Evolutionary conservation across 129 eudicot species (phyloP), one percentile per base, ranked within the genome.

Genomic region (Flaveria trinervia): DNA sequence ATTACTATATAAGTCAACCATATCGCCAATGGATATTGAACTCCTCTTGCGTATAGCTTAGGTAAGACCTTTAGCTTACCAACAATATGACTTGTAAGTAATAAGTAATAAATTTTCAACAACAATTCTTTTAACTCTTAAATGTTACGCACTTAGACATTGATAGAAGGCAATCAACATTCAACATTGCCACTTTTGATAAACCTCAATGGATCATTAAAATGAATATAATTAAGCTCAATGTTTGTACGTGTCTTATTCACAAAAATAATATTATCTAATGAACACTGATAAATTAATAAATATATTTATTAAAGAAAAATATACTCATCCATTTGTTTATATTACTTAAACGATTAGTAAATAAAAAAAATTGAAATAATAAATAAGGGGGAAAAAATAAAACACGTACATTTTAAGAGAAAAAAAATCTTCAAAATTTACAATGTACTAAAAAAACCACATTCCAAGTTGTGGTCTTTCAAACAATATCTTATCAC

Each of bases 371-470:
- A 28, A 4, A 11, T 7, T 13, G 1, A 28, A 44, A 0, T 1
- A 33, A 9, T 9, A 33, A 36, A 2, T 12, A 16, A 26, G 44
- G 46, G 6, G 9, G n/a, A 55, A 30, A 46, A 70, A 14, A 70
- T 5, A 10, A 57, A 26, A 65, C n/a, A 61, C 66, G 41, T 20
- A 72, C 72, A 64, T 79, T 43, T 9, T 43, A 54, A 17, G 49
- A 79, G 12, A 45, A 8, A 45, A 17, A 80, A 43, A 12, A 66
- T 68, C 44, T 51, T 44, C 26, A 65, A 48, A 26, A 74, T 80
- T 74, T 80, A 73, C 84, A 67, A 28, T 80, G 57, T 55, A 56
- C 39, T n/a, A 25, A 79, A 54, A 44, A 73, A 65, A 45, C 79
- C 70, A 52, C 67, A 22, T 26, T 33, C 39, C 39, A 33, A 30